Evolutionary conservation across 331 rosid genomes (phyloP), one percentile per base, ranked within the genome.

Genomic region (Acacia concinna): DNA sequence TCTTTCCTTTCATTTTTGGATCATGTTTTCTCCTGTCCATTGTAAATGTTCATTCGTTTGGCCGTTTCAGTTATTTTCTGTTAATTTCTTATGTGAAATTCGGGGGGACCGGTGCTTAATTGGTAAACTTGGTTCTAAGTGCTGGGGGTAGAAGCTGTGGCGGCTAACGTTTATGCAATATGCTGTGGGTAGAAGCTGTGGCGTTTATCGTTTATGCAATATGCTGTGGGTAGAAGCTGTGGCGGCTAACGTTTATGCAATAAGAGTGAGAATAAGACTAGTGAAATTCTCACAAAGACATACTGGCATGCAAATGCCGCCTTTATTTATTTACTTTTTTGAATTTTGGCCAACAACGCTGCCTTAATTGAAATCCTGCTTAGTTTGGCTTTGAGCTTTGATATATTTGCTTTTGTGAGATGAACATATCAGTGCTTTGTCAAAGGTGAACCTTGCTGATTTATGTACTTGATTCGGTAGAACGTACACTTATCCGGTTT

Each of bases 101-200:
- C 54, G 76, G 71, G 71, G 28, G 23, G 18, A 65, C 28, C 46
- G 28, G 46, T 65, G 30, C 71, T 20, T 21, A 18, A 65, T 65
- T 34, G 71, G 28, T n/a, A 65, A 37, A 35, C 71, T 35, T 65
- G 71, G 46, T 65, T n/a, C n/a, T 20, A 34, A 34, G 71, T 65
- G 46, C 8, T 34, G 41, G 18, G 46, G 20, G 28, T 34, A n/a
- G 46, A 65, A 35, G 46, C 71, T 20, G 44, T 35, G 35, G 69
- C 20, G 10, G 17, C 11, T 43, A 43, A 43, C 15, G 41, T n/a
- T n/a, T n/a, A n/a, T n/a, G n/a, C n/a, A n/a, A n/a, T n/a, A n/a
- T n/a, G n/a, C n/a, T n/a, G n/a, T n/a, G n/a, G n/a, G n/a, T n/a
- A n/a, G 47, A 66, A 37, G 27, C 46, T 9, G 28, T 35, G 37